These are phyloP conservation scores for Naganishia albida DNA, from an alignment of 1,284 basidiomycete species.

Conservation along the genomic window DNA sequence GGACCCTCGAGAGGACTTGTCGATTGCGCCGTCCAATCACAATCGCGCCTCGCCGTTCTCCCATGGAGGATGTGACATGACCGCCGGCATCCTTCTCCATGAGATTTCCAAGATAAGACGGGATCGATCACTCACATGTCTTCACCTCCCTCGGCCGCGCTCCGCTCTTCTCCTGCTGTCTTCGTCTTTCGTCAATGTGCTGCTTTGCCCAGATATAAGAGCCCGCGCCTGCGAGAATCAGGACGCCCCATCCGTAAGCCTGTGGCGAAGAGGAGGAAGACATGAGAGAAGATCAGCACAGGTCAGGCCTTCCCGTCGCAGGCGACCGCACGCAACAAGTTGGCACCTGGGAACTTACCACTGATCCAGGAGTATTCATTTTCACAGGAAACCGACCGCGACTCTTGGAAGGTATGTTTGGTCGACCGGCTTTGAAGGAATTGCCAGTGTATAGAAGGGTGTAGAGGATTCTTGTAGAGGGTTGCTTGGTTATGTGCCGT, in stretches of 20 bases:
- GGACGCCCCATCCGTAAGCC: slow-evolving; percentile 36
- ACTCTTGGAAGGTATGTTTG: too few species aligned
- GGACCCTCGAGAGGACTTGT: too few species aligned
- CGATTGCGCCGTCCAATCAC: too few species aligned
- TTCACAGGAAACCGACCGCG: neutral
- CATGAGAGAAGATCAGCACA: neutral
- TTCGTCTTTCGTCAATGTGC: slow-evolving; percentile 54
- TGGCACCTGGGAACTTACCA: neutral
- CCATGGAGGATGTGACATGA: neutral
- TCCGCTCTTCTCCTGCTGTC: slow-evolving; percentile 47
- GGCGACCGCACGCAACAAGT: neutral
- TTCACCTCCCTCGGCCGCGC: slow-evolving; percentile 53
- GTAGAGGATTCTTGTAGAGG: too few species aligned
- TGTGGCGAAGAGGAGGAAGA: neutral
- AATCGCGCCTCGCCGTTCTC: neutral
- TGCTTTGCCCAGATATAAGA: slow-evolving; percentile 57
- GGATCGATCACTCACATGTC: slow-evolving; percentile 48
- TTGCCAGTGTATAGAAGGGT: too few species aligned
- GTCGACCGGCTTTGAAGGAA: too few species aligned
- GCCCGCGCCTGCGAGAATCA: slow-evolving; percentile 54
- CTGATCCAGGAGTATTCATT: slow-evolving; percentile 11
- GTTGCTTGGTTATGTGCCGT: too few species aligned
- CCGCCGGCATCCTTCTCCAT: neutral
- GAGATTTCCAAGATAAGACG: neutral
- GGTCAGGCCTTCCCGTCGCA: too few species aligned